A percentile compares a stretch with the other conserved stretches of the same genome.
phyloP scores from a whole-genome alignment of 2,329 filamentous ascomycete genomes.

The Thermothelomyces thermophilus region DNA sequence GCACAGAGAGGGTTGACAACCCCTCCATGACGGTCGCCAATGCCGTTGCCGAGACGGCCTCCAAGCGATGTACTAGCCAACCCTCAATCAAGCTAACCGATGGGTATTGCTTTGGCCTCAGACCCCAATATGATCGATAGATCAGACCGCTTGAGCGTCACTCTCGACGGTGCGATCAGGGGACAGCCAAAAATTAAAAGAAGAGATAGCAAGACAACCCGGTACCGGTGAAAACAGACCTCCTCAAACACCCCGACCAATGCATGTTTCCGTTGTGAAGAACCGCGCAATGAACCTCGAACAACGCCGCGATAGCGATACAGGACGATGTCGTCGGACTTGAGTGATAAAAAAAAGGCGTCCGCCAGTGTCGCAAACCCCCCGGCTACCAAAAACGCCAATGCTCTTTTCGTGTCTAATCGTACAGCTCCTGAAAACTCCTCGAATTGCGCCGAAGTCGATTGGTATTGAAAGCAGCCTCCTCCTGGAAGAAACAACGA shows the following conservation, averaged over 20 bases:
- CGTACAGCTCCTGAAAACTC: constrained; percentile 23
- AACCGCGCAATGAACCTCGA: constrained; percentile 4
- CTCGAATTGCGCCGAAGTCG: constrained; percentile 23
- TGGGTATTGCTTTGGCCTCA: constrained; percentile 12
- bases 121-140: not conserved
- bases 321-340: constrained; percentile 9
- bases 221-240: constrained; percentile 9
- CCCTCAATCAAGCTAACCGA: constrained; percentile 4
- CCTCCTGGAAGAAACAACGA: constrained; percentile 29
- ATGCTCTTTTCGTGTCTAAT: constrained; percentile 14
- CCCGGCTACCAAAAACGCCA: constrained; percentile 1
- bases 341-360: not conserved
- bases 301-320: constrained; percentile 10
- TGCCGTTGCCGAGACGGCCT: not conserved
- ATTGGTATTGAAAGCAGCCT: constrained; percentile 21
- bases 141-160: not conserved
- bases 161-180: not conserved
- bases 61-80: constrained; percentile 1
- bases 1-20: not conserved
- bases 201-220: constrained; percentile 8
- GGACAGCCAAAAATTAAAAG: constrained; percentile 3
- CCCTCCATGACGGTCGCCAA: not conserved
- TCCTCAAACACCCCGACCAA: constrained; percentile 25
- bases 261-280: constrained; percentile 23
- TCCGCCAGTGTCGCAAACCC: constrained; percentile 9